phyloP scores from a whole-genome alignment of 305 asterid genomes.

The Fraxinus latifolia region DNA sequence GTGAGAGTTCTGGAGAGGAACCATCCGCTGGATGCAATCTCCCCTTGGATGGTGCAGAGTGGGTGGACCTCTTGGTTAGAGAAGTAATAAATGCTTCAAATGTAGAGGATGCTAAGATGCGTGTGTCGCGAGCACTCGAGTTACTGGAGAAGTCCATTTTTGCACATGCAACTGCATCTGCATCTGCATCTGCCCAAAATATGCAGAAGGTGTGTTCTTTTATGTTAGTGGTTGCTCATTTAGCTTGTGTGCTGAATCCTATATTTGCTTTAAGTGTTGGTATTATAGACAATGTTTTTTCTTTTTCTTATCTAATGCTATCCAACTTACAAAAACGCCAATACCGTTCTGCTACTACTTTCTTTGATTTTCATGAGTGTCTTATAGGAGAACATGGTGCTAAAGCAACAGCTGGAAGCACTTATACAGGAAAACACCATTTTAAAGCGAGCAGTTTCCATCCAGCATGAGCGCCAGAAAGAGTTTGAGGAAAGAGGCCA shows the following conservation, averaged over 20 bases:
- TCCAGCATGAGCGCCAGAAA: conserved; percentile 86
- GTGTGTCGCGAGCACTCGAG: conserved; percentile 80
- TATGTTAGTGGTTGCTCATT: conserved; percentile 8
- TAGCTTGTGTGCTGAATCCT: neutral
- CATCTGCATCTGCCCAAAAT: conserved; percentile 39
- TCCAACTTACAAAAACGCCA: neutral
- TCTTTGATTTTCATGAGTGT: conserved; percentile 4
- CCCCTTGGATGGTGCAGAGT: conserved; percentile 63
- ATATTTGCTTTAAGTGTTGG: conserved; percentile 5
- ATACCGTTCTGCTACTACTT: conserved; percentile 18
- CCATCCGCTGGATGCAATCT: conserved; percentile 41
- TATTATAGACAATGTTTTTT: neutral
- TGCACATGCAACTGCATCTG: conserved; percentile 52
- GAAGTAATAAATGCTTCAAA: conserved; percentile 71
- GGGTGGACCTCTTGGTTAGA: conserved; percentile 91
- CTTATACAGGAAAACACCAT: conserved; percentile 68
- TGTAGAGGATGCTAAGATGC: conserved; percentile 84
- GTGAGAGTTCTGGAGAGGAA: conserved; percentile 39
- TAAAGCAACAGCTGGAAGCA: conserved; percentile 78
- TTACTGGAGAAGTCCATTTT: conserved; percentile 75
- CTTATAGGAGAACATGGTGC: conserved; percentile 55
- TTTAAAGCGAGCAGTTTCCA: conserved; percentile 68
- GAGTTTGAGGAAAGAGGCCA: conserved; percentile 72
- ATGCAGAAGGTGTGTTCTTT: conserved; percentile 43
- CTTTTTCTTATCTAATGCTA: neutral